Evolutionary conservation across 352 stramenopile species (phyloP), one percentile per base, ranked within the genome.

Genomic region (Saprolegnia parasitica): DNA sequence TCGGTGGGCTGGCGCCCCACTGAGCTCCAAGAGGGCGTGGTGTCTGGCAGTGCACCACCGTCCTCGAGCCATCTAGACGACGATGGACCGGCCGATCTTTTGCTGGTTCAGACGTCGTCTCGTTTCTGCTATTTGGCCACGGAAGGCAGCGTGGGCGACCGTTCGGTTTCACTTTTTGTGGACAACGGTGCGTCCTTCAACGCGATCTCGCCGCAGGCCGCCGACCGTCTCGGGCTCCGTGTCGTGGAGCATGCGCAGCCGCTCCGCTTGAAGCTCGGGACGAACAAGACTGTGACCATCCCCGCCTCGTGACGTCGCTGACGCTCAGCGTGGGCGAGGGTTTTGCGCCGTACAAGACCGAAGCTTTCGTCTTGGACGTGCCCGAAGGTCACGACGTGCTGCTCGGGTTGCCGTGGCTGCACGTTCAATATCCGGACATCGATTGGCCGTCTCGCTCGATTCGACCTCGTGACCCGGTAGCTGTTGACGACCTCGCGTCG

Each of bases 171-270:
- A 18, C 11, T 37, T 9, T 62, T 70, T 50, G 37, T 70, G 4
- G 63, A 70, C 49, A 70, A 29, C 47, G 63, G 47, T 26, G 63
- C 46, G 5, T 70, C 63, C n/a, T 61, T 70, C 39, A 70, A 70
- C 16, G 63, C 29, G 5, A 21, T 70, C 63, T 21, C 39, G 15
- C 63, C 63, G 24, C 10, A n/a, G 11, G 50, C 49, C 5, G 63
- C 52, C 37, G 49, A 52, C 5, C 47, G 49, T 3, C 63, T 62
- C 8, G 63, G 35, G 52, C 63, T 58, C 15, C 26, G 18, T 11
- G 56, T 63, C 29, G 23, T 26, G 24, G 23, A n/a, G n/a, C n/a
- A n/a, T 35, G 21, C 49, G n/a, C 46, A 70, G 39, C 63, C 63
- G 1, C 63, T 70, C 4, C 24, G 29, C 5, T 50, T 70, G 46